phyloP scores from a whole-genome alignment of 192 early-diverging fungal species.

The Umbelopsis sp. region DNA sequence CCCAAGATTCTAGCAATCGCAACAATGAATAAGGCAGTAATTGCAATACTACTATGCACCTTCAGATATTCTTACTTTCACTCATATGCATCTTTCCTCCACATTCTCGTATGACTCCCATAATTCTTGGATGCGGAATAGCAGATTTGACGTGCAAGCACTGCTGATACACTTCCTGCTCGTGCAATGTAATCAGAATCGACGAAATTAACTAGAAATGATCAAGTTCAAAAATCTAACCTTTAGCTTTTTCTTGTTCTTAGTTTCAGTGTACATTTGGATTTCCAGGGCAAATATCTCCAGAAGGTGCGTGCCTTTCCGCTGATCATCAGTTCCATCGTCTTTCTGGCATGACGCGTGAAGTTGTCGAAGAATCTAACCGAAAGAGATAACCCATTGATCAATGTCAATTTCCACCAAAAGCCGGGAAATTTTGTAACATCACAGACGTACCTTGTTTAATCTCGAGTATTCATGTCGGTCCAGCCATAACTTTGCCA shows the following conservation, averaged over 20 bases:
- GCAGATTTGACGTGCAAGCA: conserved; percentile 88
- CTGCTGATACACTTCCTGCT: conserved; percentile 79
- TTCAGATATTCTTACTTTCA: conserved; percentile 61
- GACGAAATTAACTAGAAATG: background rate
- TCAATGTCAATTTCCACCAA: background rate
- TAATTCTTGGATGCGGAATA: conserved; percentile 94
- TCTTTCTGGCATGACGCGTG: conserved; percentile 77
- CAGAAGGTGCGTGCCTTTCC: conserved; percentile 90
- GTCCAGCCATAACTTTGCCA: conserved; percentile 85
- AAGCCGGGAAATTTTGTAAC: too few relatives aligned
- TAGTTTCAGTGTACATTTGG: conserved; percentile 92
- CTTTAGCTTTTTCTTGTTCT: conserved; percentile 88
- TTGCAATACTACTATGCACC: background rate
- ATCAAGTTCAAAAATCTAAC: conserved; percentile 18
- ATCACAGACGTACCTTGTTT: conserved; percentile 57
- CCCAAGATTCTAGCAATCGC: conserved; percentile 74
- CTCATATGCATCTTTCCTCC: conserved; percentile 98
- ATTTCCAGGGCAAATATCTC: conserved; percentile 96
- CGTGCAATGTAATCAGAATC: background rate
- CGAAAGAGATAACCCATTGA: background rate
- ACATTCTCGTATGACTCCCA: conserved; percentile 96
- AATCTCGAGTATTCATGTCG: conserved; percentile 75
- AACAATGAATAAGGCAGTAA: background rate
- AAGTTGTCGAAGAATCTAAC: conserved; percentile 71
- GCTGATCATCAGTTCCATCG: conserved; percentile 82